A percentile compares a stretch with the other conserved stretches of the same genome.
phyloP scores from a whole-genome alignment of 164 flowering plant genomes.

The Magnolia kwangsiensis region DNA sequence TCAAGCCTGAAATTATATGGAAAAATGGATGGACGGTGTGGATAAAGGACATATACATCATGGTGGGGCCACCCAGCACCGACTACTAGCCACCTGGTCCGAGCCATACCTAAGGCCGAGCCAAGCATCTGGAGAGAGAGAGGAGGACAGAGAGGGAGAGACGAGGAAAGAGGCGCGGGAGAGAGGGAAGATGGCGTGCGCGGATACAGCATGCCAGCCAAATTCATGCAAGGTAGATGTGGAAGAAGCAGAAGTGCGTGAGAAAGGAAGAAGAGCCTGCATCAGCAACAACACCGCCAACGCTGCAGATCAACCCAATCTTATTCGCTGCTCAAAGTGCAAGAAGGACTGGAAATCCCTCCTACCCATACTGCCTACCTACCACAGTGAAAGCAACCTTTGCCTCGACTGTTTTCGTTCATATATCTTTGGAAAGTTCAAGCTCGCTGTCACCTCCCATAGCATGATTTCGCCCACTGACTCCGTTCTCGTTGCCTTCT shows the following conservation, averaged over 20 bases:
- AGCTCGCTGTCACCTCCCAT: slow-evolving; percentile 67
- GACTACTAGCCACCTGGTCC: no score
- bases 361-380: slow-evolving; percentile 25
- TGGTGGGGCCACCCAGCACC: no score
- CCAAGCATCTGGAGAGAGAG: no score
- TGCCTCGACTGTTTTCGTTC: slow-evolving; percentile 72
- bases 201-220: neutral
- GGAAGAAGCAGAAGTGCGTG: neutral
- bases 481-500: slow-evolving; percentile 87
- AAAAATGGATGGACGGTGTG: no score
- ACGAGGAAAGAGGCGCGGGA: neutral
- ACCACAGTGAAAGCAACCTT: slow-evolving; percentile 24
- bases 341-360: slow-evolving; percentile 35
- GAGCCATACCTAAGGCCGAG: no score
- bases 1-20: no score
- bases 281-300: neutral
- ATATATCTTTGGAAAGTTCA: slow-evolving; percentile 78
- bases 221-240: slow-evolving; percentile 4
- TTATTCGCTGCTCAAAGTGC: slow-evolving; percentile 66
- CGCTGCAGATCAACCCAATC: neutral
- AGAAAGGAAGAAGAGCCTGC: neutral
- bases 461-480: slow-evolving; percentile 80
- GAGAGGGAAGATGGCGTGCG: slow-evolving; percentile 4
- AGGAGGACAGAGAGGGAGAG: neutral
- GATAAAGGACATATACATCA: no score